Conservation (phyloP, 164 flowering plant species). For the Stephania japonica region DNA sequence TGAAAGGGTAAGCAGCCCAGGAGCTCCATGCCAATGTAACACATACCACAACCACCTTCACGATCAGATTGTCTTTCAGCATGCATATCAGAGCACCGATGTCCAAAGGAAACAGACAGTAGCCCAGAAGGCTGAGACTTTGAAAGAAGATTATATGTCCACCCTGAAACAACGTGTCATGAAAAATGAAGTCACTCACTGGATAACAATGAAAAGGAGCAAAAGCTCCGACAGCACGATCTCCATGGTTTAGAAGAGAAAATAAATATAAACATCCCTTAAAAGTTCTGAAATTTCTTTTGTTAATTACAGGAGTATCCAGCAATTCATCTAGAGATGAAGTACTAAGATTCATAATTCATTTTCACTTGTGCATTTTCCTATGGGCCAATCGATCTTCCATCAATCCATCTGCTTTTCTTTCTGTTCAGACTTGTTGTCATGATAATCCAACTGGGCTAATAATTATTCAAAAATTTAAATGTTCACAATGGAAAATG, state of each 20-base stretch:
- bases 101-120: conserved; percentile 88
- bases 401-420: background rate
- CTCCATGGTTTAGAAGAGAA: background rate
- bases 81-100: conserved; percentile 83
- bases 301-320: background rate
- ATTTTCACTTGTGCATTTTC: background rate
- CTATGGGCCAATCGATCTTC: background rate
- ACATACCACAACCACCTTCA: conserved; percentile 67
- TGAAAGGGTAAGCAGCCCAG: conserved; percentile 98
- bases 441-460: background rate
- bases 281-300: background rate
- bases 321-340: background rate
- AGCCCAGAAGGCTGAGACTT: conserved; percentile 89
- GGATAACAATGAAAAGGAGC: background rate
- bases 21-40: conserved; percentile 97
- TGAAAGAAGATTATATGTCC: conserved; percentile 97
- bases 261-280: background rate
- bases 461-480: background rate
- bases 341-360: background rate
- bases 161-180: conserved; percentile 46
- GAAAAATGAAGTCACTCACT: background rate
- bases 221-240: background rate
- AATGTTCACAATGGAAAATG: background rate
- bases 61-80: conserved; percentile 69
- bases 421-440: background rate